Conservation (phyloP, 345 rosid species). For the Lepidium didymum region DNA sequence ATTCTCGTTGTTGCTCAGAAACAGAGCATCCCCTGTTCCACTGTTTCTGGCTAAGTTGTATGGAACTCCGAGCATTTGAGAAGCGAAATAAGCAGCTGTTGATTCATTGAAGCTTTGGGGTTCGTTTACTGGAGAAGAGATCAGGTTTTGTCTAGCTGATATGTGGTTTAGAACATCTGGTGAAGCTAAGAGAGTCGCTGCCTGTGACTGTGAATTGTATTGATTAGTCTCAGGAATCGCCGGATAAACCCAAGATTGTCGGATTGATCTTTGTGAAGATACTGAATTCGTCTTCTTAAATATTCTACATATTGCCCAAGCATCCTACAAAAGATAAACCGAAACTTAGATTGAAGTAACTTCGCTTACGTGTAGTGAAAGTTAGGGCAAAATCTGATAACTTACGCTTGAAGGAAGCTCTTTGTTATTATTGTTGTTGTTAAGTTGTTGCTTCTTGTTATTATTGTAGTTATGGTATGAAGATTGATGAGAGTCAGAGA, state of each 20-base stretch:
- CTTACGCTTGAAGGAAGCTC: slow-evolving; percentile 61
- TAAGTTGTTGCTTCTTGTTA: slow-evolving; percentile 19
- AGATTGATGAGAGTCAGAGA: slow-evolving; percentile 37
- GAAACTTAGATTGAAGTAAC: background rate
- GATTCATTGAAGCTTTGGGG: background rate
- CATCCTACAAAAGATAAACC: slow-evolving; percentile 42
- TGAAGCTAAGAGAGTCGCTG: slow-evolving; percentile 11
- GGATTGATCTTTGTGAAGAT: slow-evolving; percentile 57
- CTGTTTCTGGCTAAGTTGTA: slow-evolving; percentile 5
- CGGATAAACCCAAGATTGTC: slow-evolving; percentile 42
- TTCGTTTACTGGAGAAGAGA: background rate
- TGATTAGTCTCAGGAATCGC: background rate
- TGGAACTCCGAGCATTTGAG: slow-evolving; percentile 24
- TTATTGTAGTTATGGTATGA: background rate
- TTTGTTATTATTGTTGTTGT: slow-evolving; percentile 21
- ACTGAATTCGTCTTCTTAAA: slow-evolving; percentile 75
- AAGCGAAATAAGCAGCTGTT: slow-evolving; percentile 8
- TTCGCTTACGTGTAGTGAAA: background rate
- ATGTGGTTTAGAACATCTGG: slow-evolving; percentile 3
- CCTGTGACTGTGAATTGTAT: slow-evolving; percentile 16
- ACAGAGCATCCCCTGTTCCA: slow-evolving; percentile 11
- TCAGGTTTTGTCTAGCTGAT: slow-evolving; percentile 7
- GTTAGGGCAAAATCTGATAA: background rate
- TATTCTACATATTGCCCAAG: slow-evolving; percentile 97
- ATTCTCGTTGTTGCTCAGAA: slow-evolving; percentile 13